phyloP scores from a whole-genome alignment of 352 stramenopile genomes.

The Hyaloperonospora brassicae region DNA sequence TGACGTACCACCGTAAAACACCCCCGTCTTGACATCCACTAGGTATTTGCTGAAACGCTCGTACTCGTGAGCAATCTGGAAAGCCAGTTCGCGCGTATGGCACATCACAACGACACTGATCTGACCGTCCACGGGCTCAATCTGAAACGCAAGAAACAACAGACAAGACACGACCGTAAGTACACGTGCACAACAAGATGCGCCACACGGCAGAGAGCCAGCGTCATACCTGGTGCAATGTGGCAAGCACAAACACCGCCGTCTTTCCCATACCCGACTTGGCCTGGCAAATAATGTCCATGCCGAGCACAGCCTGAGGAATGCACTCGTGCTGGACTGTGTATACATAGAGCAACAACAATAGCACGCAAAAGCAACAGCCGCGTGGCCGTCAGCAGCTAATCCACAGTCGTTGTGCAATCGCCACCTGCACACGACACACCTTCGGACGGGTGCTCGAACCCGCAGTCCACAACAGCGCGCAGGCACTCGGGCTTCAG shows the following conservation, averaged over 20 bases:
- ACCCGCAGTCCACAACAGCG: conserved; percentile 98
- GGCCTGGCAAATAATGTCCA: conserved; percentile 99
- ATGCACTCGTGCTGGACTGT: conserved; percentile 98
- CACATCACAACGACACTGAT: conserved; percentile 97
- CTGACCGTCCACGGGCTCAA: conserved; percentile 86
- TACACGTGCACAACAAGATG: too few species aligned
- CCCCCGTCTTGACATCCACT: conserved; percentile 92
- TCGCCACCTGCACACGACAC: conserved; percentile 8
- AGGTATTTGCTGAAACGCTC: conserved; percentile 99
- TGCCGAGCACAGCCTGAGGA: conserved; percentile 97
- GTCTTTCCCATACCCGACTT: conserved; percentile 99
- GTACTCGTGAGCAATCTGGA: conserved; percentile 99
- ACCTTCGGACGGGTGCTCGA: conserved; percentile 99
- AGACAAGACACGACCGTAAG: neutral
- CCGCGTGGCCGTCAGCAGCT: too few species aligned
- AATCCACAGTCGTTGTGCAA: too few species aligned
- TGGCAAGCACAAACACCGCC: conserved; percentile 99
- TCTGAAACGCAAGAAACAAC: conserved; percentile 27
- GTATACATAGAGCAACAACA: conserved; percentile 8
- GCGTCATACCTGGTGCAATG: conserved; percentile 92
- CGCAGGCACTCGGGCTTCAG: conserved; percentile 98
- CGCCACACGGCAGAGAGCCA: neutral
- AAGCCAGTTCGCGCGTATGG: conserved; percentile 99
- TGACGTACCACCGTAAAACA: conserved; percentile 92
- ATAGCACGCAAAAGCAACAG: neutral